A percentile compares a stretch with the other conserved stretches of the same genome.
phyloP scores from a whole-genome alignment of 106 monocot species.

The Posidonia australis region DNA sequence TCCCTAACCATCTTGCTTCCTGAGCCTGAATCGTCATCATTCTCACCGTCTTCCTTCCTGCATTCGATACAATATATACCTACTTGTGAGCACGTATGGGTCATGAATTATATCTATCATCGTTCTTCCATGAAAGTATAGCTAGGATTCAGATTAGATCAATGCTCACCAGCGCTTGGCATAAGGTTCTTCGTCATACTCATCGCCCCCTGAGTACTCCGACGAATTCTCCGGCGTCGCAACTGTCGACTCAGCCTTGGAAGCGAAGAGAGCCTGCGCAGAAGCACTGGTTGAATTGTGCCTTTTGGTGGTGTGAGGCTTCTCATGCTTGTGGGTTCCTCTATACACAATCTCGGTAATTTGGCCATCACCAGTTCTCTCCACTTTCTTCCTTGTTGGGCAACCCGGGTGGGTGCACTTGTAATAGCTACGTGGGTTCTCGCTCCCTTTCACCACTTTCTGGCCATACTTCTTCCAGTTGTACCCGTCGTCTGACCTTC shows the following conservation, averaged over 20 bases:
- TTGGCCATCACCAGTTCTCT: constrained; percentile 14
- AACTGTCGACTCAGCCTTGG: constrained; percentile 7
- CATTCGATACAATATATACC: too few species aligned
- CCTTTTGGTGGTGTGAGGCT: constrained; percentile 46
- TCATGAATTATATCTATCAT: neutral
- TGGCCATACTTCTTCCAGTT: constrained; percentile 36
- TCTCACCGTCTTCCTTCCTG: constrained; percentile 42
- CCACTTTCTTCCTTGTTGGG: constrained; percentile 24
- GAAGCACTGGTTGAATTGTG: too few species aligned
- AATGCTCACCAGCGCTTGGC: constrained; percentile 44
- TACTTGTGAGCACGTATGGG: too few species aligned
- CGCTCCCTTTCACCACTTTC: constrained; percentile 29
- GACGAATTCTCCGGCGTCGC: constrained; percentile 57
- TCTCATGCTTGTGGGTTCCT: constrained; percentile 26
- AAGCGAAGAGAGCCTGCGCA: constrained; percentile 21
- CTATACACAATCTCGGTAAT: constrained; percentile 17
- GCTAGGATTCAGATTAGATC: neutral
- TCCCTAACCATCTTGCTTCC: constrained; percentile 13
- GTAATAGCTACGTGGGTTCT: constrained; percentile 30
- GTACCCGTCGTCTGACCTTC: constrained; percentile 43
- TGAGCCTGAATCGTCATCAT: constrained; percentile 13
- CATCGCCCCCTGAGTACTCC: constrained; percentile 45
- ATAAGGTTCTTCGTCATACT: constrained; percentile 38
- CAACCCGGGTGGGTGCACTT: constrained; percentile 20
- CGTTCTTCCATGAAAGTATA: too few species aligned